These are phyloP conservation scores for Cryomyces minteri DNA, from an alignment of 495 filamentous ascomycete genomes.

Conservation along the genomic window DNA sequence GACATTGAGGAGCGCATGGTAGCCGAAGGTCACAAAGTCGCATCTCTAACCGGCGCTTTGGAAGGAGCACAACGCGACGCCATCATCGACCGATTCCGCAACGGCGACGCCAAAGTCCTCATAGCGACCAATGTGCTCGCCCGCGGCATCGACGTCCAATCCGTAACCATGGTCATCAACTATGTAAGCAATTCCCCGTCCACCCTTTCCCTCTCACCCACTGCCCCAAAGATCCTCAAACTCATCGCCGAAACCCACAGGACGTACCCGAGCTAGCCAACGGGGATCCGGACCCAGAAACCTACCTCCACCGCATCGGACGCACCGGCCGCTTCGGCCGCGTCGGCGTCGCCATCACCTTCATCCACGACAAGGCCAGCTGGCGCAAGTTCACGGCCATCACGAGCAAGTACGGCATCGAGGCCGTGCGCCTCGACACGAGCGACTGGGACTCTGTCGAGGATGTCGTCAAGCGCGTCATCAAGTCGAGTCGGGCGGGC, in stretches of 20 bases:
- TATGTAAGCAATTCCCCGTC: conserved; percentile 47
- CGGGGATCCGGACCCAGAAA: conserved; percentile 57
- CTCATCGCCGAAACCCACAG: conserved; percentile 10
- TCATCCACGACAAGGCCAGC: conserved; percentile 64
- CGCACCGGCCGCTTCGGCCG: conserved; percentile 94
- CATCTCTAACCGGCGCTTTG: conserved; percentile 67
- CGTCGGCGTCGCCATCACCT: conserved; percentile 86
- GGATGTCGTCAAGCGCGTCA: conserved; percentile 55
- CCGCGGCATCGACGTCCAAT: conserved; percentile 91
- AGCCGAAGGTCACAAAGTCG: conserved; percentile 77
- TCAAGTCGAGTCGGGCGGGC: conserved; percentile 61
- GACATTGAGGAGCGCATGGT: conserved; percentile 76
- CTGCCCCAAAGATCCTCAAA: not conserved
- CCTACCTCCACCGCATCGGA: conserved; percentile 95
- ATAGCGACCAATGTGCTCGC: conserved; percentile 97
- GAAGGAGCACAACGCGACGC: conserved; percentile 68
- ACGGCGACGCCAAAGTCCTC: conserved; percentile 79
- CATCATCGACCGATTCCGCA: conserved; percentile 77
- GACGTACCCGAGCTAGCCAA: conserved; percentile 34
- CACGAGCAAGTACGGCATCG: conserved; percentile 43
- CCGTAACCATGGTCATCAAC: conserved; percentile 95
- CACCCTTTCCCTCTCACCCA: conserved; percentile 24
- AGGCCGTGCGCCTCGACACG: conserved; percentile 39
- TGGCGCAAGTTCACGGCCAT: conserved; percentile 63
- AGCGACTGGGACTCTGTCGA: conserved; percentile 81